Conservation (phyloP, 2,329 filamentous ascomycete species). For the Torrubiellomyces zombiae region DNA sequence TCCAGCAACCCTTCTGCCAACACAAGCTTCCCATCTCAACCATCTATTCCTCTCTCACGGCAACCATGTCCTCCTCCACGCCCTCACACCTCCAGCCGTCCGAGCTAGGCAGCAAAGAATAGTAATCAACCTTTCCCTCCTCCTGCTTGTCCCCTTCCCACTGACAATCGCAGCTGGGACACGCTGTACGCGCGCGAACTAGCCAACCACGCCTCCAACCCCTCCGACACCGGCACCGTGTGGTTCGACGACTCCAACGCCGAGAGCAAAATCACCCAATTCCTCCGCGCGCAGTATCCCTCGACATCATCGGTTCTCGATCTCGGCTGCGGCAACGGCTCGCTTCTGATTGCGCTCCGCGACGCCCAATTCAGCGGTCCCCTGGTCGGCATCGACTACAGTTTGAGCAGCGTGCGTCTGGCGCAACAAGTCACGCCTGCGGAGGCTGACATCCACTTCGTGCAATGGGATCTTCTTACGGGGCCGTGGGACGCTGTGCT, state of each 20-base stretch:
- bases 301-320: slow-evolving; percentile 52
- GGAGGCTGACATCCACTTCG: slow-evolving; percentile 21
- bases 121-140: slow-evolving; percentile 39
- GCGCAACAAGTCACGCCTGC: slow-evolving; percentile 44
- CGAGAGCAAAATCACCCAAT: slow-evolving; percentile 60
- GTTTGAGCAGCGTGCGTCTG: slow-evolving; percentile 53
- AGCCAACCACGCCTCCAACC: slow-evolving; percentile 52
- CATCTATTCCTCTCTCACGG: slow-evolving; percentile 8
- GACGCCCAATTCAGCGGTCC: slow-evolving; percentile 46
- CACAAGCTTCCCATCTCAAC: too few species aligned
- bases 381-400: slow-evolving; percentile 85
- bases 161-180: slow-evolving; percentile 45
- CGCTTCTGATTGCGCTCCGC: slow-evolving; percentile 68
- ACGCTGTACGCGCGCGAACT: slow-evolving; percentile 55
- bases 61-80: slow-evolving; percentile 1
- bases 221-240: slow-evolving; percentile 68
- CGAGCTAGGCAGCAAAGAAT: slow-evolving; percentile 74
- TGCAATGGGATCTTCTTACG: slow-evolving; percentile 47
- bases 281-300: slow-evolving; percentile 31
- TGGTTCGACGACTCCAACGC: slow-evolving; percentile 95
- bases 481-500: slow-evolving; percentile 20
- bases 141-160: too few species aligned
- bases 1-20: neutral
- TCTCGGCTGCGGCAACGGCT: slow-evolving; percentile 86
- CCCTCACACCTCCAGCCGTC: slow-evolving; percentile 51